These are phyloP conservation scores for Pistacia atlantica DNA, from an alignment of 345 rosid species.

Conservation along the genomic window DNA sequence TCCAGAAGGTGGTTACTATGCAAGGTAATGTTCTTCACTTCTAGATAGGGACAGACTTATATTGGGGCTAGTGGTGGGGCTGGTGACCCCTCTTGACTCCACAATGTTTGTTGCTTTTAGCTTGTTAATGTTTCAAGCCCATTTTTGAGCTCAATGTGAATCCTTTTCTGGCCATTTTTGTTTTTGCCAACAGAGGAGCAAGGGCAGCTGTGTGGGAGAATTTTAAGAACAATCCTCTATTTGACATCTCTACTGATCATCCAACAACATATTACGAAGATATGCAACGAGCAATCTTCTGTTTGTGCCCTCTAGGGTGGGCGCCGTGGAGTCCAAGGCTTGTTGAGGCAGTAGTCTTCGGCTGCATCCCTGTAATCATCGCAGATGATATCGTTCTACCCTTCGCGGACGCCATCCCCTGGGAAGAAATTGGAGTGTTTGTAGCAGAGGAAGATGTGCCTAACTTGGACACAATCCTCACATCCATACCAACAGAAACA, in stretches of 20 bases:
- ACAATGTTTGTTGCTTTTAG: no score
- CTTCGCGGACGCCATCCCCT: slow-evolving; percentile 97
- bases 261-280: slow-evolving; percentile 96
- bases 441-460: slow-evolving; percentile 89
- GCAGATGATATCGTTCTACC: slow-evolving; percentile 95
- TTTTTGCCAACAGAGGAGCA: slow-evolving; percentile 67
- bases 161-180: slow-evolving; percentile 17
- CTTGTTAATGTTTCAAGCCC: no score
- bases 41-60: no score
- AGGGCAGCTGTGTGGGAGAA: slow-evolving; percentile 99
- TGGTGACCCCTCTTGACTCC: no score
- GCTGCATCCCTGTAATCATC: slow-evolving; percentile 95
- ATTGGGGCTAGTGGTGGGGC: no score
- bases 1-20: slow-evolving; percentile 97
- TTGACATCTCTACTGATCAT: slow-evolving; percentile 95
- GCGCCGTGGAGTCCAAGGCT: slow-evolving; percentile 99
- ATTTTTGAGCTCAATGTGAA: neutral
- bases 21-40: slow-evolving; percentile 58
- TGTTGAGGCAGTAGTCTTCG: slow-evolving; percentile 98
- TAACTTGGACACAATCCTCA: slow-evolving; percentile 73
- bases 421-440: slow-evolving; percentile 97
- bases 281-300: slow-evolving; percentile 93
- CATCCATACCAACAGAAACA: slow-evolving; percentile 75
- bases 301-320: slow-evolving; percentile 96
- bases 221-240: slow-evolving; percentile 87